Evolutionary conservation across 2,329 filamentous ascomycete species (phyloP).

Genomic region (Diaporthe vexans): DNA sequence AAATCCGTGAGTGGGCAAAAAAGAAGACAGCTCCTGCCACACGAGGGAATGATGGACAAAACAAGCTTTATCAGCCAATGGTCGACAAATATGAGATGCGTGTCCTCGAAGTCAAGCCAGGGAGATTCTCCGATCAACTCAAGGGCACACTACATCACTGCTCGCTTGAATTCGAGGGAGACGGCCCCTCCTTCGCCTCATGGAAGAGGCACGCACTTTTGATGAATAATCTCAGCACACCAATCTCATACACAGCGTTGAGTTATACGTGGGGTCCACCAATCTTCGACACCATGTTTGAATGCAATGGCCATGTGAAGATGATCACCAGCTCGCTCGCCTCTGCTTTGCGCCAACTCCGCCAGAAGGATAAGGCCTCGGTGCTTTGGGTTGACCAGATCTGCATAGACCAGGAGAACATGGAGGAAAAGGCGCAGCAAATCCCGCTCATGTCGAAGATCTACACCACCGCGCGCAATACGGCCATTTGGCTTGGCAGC

Average conservation of each 20-base stretch:
- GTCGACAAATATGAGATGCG: background rate
- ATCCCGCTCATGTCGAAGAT: background rate
- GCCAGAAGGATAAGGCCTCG: background rate
- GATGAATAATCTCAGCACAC: background rate
- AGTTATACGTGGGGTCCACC: background rate
- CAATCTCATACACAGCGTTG: background rate
- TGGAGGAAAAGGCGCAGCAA: background rate
- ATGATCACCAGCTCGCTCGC: slow-evolving; percentile 3
- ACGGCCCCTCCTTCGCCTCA: fast-evolving
- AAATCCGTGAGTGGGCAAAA: background rate
- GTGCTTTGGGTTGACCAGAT: background rate
- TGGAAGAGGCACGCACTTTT: background rate
- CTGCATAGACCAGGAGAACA: slow-evolving; percentile 9
- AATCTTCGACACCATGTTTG: background rate
- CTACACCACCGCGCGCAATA: background rate
- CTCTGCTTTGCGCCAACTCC: background rate
- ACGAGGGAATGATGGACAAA: background rate
- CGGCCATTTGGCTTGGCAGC: background rate
- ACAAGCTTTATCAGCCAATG: background rate
- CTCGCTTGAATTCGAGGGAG: background rate
- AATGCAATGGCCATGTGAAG: background rate
- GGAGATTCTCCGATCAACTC: background rate
- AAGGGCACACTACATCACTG: background rate
- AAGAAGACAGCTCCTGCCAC: background rate
- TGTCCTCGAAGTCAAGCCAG: background rate